Evolutionary conservation across 2,329 filamentous ascomycete species (phyloP), one percentile per base, ranked within the genome.

Genomic region (Biscogniauxia sp.): DNA sequence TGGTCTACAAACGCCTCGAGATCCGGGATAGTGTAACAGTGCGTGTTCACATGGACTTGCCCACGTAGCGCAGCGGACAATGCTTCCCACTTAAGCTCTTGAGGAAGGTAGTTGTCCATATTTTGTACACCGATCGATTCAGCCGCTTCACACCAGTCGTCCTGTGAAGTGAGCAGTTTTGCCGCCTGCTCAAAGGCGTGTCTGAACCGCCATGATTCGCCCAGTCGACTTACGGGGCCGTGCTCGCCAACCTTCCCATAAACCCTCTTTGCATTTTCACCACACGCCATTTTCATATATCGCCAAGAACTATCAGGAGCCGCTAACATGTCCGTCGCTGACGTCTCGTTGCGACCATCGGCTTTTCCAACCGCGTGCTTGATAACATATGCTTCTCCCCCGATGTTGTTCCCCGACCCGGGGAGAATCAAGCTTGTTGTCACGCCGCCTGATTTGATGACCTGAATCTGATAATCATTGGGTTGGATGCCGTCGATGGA

Each of bases 271-370:
- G 88, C 78, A 67, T 91, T 91, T 74, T 91, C 88, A 41, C 88
- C 88, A 64, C 88, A 91, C 0, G 88, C 88, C 88, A 91, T 91
- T 76, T 91, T 91, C 80, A 91, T 88, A 72, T 89, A 91, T 20
- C 88, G 80, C 84, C 87, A 88, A 61, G 78, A 84, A 20, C 80
- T 79, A 51, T 88, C 86, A 0, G 87, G 87, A 56, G 89, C 86
- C 1, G 88, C 88, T 9, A 90, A 78, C 77, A 90, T 80, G 65
- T 89, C 84, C 23, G 79, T 75, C 2, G 84, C 85, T 57, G 86
- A 88, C 51, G 88, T 82, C 71, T 90, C 88, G 17, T 80, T 76
- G 20, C 88, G 82, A 3, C 87, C 85, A 64, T 88, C 82, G 0
- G 77, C 67, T 58, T 79, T 79, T 20, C 87, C 87, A 11, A 89